Conservation (phyloP, 208 protist species). For the Leishmania mexicana region DNA sequence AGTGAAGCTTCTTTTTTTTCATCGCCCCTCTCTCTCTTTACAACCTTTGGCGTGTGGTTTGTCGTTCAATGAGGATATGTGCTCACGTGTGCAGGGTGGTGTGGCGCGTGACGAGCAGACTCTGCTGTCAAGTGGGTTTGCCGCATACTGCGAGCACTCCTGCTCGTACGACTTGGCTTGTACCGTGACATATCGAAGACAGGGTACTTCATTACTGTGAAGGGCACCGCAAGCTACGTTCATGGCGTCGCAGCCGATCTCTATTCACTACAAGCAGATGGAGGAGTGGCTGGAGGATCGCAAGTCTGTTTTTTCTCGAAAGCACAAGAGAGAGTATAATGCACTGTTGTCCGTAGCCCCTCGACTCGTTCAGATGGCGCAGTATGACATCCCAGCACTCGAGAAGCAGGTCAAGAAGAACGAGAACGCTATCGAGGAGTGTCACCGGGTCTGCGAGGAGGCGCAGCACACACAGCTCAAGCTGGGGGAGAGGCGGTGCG, state of each 20-base stretch:
- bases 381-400: slow-evolving; percentile 75
- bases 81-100: too few relatives aligned
- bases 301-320: slow-evolving; percentile 47
- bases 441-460: slow-evolving; percentile 62
- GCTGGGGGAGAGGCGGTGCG: slow-evolving; percentile 35
- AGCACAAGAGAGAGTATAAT: slow-evolving; percentile 54
- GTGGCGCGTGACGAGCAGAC: too few relatives aligned
- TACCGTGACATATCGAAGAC: not conserved
- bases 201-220: not conserved
- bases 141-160: too few relatives aligned
- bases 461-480: slow-evolving; percentile 33
- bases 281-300: slow-evolving; percentile 84
- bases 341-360: slow-evolving; percentile 52
- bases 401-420: slow-evolving; percentile 58
- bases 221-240: not conserved
- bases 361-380: slow-evolving; percentile 55
- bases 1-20: too few relatives aligned
- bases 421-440: slow-evolving; percentile 49
- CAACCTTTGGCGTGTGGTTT: too few relatives aligned
- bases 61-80: too few relatives aligned
- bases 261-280: slow-evolving; percentile 83
- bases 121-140: too few relatives aligned
- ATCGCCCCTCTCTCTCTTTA: too few relatives aligned
- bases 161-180: not conserved
- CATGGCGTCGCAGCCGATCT: slow-evolving; percentile 61